A percentile compares a stretch with the other conserved stretches of the same genome.
Evolutionary conservation across 805 yeast species (phyloP).

Genomic region (Kuraishia piskuri): DNA sequence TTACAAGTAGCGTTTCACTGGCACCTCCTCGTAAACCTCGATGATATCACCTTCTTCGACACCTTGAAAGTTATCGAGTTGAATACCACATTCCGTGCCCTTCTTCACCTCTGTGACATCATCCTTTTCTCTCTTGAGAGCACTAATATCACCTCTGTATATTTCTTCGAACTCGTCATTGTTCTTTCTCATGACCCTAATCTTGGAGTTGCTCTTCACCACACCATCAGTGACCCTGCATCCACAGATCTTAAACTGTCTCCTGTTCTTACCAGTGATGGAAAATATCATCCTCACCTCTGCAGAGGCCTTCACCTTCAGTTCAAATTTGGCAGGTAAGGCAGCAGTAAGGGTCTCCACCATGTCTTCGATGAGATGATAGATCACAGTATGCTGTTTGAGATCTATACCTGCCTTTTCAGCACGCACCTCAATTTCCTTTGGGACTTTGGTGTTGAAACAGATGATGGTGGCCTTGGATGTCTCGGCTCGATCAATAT

Average conservation of each 20-base stretch:
- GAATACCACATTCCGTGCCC: constrained; percentile 86
- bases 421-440: constrained; percentile 53
- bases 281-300: constrained; percentile 65
- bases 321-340: constrained; percentile 59
- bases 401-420: constrained; percentile 47
- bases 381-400: constrained; percentile 69
- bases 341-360: constrained; percentile 50
- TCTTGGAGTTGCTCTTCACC: constrained; percentile 46
- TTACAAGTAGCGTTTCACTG: constrained; percentile 44
- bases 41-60: constrained; percentile 71
- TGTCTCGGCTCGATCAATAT: constrained; percentile 56
- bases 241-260: constrained; percentile 69
- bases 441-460: constrained; percentile 67
- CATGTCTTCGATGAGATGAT: constrained; percentile 81
- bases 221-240: constrained; percentile 69
- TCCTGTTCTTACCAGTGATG: constrained; percentile 50
- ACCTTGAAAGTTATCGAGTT: constrained; percentile 58
- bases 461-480: constrained; percentile 70
- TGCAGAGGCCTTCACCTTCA: constrained; percentile 57
- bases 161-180: constrained; percentile 20
- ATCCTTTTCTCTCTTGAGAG: constrained; percentile 76
- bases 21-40: constrained; percentile 62
- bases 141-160: constrained; percentile 39
- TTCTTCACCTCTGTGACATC: constrained; percentile 70
- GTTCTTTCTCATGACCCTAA: constrained; percentile 39